phyloP scores from a whole-genome alignment of 2,329 filamentous ascomycete species.

The Arthrobotrys musiformis region DNA sequence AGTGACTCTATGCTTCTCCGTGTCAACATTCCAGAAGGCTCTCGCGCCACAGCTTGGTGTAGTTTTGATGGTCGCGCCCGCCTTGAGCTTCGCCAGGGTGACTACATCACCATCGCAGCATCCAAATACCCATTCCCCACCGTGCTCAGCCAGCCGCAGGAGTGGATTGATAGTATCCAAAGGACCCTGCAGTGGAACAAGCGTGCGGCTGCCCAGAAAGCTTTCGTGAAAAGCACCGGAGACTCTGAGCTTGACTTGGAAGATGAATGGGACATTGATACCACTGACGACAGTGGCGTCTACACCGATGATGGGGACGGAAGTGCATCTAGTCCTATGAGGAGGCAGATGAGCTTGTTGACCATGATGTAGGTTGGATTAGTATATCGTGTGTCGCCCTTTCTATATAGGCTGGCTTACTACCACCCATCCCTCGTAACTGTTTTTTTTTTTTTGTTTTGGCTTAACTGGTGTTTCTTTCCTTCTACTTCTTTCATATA shows the following conservation, averaged over 20 bases:
- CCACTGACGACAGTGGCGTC: constrained; percentile 72
- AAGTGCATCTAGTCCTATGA: constrained; percentile 73
- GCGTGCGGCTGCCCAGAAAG: constrained; percentile 89
- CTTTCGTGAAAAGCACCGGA: constrained; percentile 69
- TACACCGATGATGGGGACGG: constrained; percentile 76
- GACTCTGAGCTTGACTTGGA: constrained; percentile 63
- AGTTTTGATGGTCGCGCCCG: constrained; percentile 97
- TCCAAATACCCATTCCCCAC: constrained; percentile 98
- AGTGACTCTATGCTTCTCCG: constrained; percentile 93
- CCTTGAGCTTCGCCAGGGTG: constrained; percentile 89
- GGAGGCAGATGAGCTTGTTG: constrained; percentile 78
- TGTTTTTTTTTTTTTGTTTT: not conserved
- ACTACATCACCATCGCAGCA: constrained; percentile 94
- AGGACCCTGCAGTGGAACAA: constrained; percentile 95
- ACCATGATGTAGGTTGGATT: constrained; percentile 65
- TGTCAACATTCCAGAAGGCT: constrained; percentile 83
- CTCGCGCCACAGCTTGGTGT: constrained; percentile 92
- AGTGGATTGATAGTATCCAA: constrained; percentile 97
- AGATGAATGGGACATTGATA: constrained; percentile 92
- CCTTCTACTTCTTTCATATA: not conserved
- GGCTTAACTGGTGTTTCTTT: not conserved
- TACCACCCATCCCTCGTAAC: not conserved
- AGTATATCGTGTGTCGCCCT: not conserved
- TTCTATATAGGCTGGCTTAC: not conserved
- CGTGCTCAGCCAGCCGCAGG: constrained; percentile 85